A percentile compares a stretch with the other conserved stretches of the same genome.
These are phyloP conservation scores for Spencermartinsiella ligniputridi DNA, from an alignment of 1,139 yeast genomes.

Conservation along the genomic window DNA sequence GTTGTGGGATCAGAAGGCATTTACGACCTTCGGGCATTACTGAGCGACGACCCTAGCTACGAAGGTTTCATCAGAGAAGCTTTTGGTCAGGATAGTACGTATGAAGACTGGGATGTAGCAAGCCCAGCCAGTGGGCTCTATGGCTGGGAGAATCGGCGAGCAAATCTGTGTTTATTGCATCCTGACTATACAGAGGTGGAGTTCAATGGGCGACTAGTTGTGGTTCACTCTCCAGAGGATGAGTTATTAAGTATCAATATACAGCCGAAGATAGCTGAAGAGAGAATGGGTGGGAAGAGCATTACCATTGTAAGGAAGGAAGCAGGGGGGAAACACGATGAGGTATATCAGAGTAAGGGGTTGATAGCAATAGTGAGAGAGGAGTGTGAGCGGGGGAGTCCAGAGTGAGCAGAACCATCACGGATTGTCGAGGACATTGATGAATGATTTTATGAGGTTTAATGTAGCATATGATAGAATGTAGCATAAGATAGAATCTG, in stretches of 20 bases:
- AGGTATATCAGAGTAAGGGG: constrained; percentile 17
- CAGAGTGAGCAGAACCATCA: too few species aligned
- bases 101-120: constrained; percentile 29
- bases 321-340: constrained; percentile 33
- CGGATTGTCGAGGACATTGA: too few species aligned
- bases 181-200: not conserved
- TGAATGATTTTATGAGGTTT: too few species aligned
- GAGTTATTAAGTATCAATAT: constrained; percentile 31
- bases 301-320: constrained; percentile 10
- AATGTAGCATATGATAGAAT: too few species aligned
- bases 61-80: constrained; percentile 42
- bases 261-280: constrained; percentile 31
- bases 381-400: too few species aligned
- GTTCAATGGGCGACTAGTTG: constrained; percentile 17
- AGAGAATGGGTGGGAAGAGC: constrained; percentile 2
- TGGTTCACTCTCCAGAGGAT: constrained; percentile 38
- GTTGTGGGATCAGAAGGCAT: constrained; percentile 49
- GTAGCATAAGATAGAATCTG: too few species aligned
- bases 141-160: not conserved
- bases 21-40: constrained; percentile 40
- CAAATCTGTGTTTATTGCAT: too few species aligned
- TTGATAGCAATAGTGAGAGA: constrained; percentile 1
- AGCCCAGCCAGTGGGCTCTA: constrained; percentile 25
- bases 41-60: constrained; percentile 45
- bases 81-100: constrained; percentile 33